Conservation (phyloP, 1,139 yeast species). For the Cylindricascospora bacillispora region DNA sequence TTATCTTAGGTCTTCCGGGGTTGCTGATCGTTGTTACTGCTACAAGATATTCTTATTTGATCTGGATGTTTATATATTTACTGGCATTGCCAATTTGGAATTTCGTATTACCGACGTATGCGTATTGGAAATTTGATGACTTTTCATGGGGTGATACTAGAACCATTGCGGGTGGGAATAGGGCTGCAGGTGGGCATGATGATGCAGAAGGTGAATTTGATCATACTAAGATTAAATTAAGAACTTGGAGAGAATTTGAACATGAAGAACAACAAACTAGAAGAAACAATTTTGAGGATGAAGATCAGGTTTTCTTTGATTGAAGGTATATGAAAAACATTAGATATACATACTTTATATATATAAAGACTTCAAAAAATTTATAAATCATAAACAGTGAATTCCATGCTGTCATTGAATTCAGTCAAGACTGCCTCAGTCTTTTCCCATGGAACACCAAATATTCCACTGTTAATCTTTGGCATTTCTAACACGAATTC, state of each 20-base stretch:
- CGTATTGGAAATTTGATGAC: conserved; percentile 96
- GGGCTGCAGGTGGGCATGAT: conserved; percentile 52
- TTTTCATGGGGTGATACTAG: conserved; percentile 98
- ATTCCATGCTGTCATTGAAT: conserved; percentile 29
- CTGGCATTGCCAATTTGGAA: conserved; percentile 91
- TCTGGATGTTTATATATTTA: conserved; percentile 75
- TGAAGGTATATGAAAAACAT: no score
- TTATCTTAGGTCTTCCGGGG: conserved; percentile 87
- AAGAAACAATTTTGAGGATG: no score
- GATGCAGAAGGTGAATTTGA: conserved; percentile 73
- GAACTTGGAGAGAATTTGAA: conserved; percentile 78
- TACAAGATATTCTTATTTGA: conserved; percentile 56
- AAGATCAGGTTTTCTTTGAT: no score
- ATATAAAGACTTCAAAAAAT: no score
- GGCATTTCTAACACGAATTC: conserved; percentile 44
- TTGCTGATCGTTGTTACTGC: conserved; percentile 79
- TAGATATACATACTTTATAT: no score
- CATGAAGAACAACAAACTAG: conserved; percentile 1
- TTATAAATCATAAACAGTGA: conserved; percentile 11
- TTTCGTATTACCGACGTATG: conserved; percentile 76
- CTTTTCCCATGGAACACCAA: conserved; percentile 63
- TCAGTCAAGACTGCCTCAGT: conserved; percentile 41
- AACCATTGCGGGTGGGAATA: conserved; percentile 57
- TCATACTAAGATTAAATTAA: conserved; percentile 75
- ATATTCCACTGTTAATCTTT: conserved; percentile 66